Evolutionary conservation across 2,329 filamentous ascomycete species (phyloP), one percentile per base, ranked within the genome.

Genomic region (Cercospora sp.): DNA sequence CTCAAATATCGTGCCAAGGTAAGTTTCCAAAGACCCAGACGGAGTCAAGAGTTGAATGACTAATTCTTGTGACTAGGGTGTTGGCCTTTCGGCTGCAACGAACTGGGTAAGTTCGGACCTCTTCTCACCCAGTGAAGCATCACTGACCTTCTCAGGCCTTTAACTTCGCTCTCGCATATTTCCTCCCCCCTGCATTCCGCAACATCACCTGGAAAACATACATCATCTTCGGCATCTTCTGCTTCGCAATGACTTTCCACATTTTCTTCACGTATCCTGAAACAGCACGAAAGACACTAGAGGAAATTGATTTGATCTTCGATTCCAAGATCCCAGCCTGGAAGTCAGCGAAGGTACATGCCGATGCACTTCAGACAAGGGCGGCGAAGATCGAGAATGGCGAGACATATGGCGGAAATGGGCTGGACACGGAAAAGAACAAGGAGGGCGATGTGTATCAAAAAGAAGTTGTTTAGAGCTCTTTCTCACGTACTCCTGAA

Each of bases 151-250:
- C 12, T n/a, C 21, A 65, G 65, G 66, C 66, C 30, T 70, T 69
- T 64, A 70, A 67, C 59, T 68, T 87, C 72, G 86, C 86, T 0
- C 80, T 88, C n/a, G 85, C 85, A 30, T 81, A 87, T 60, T 88
- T 87, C 76, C 83, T 86, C 1, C 86, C 86, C 3, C 84, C 86
- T 0, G 85, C 82, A 0, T 87, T 89, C 77, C 78, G 81, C 53
- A 87, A 87, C 74, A 88, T 88, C 74, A 82, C 81, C 12, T 88
- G 83, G 80, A 84, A 83, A 70, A 79, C 85, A 1, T 85, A 93
- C 79, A 86, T 92, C 78, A 84, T 93, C 70, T 93, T 93, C 75
- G 91, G 85, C 13, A 84, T 87, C 8, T 70, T 92, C 82, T 91
- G 90, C 76, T 85, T 83, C 0, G 82, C 83, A 4, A 90, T 90